Evolutionary conservation across 257 asterid genomes (phyloP).

Genomic region (Eustoma russellianum): DNA sequence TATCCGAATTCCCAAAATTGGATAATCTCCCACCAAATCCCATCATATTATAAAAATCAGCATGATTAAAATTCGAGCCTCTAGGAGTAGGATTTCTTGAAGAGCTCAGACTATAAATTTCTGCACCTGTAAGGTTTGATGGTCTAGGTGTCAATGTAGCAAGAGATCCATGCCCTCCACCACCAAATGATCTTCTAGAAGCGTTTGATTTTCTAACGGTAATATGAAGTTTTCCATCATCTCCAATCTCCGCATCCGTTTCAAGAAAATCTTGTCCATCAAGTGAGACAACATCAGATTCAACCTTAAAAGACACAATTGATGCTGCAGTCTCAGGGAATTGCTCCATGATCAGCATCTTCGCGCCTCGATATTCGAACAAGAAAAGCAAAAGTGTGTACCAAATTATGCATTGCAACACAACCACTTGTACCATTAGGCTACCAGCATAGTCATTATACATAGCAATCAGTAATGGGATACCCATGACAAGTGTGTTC

Average conservation of each 20-base stretch:
- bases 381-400: conserved; percentile 68
- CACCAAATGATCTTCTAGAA: conserved; percentile 50
- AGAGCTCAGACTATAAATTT: conserved; percentile 40
- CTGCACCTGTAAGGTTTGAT: conserved; percentile 48
- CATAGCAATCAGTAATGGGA: conserved; percentile 80
- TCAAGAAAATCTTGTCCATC: conserved; percentile 94
- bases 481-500: conserved; percentile 89
- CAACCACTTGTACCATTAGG: conserved; percentile 82
- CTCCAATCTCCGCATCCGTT: conserved; percentile 76
- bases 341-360: conserved; percentile 75
- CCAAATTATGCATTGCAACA: conserved; percentile 86
- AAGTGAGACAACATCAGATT: conserved; percentile 82
- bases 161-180: conserved; percentile 21
- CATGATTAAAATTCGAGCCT: conserved; percentile 40
- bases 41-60: conserved; percentile 50
- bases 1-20: conserved; percentile 70
- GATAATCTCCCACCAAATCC: conserved; percentile 73
- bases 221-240: conserved; percentile 86
- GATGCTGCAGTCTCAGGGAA: conserved; percentile 89
- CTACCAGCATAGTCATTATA: conserved; percentile 56
- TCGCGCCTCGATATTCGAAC: conserved; percentile 82
- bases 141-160: conserved; percentile 36
- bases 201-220: conserved; percentile 79
- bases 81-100: conserved; percentile 46
- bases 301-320: conserved; percentile 78